Base-by-base conservation (phyloP, 345 rosid genomes). In the Hevea brasiliensis region DNA sequence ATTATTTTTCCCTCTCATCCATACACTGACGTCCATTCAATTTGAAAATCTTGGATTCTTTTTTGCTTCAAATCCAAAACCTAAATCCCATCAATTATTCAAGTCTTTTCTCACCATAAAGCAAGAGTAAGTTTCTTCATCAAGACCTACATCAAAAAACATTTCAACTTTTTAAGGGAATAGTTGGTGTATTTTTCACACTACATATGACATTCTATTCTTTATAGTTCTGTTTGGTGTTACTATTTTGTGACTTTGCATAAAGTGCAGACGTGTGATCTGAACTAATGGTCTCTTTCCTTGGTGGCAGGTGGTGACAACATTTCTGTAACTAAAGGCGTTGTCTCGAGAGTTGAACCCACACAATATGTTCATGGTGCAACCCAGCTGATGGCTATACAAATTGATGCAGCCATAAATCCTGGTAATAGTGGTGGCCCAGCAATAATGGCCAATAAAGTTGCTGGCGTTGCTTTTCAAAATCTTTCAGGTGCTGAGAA, bases 371-470 rank as follows among this genome's bases (percentile, higher is more conserved):
- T 84, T 11, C 98, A 92, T 4, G 93, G 97, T 29, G 92, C 96
- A 7, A 85, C 93, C 11, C 96, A 90, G 75, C 85, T 93, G 42
- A 86, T 91, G 96, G 98, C 96, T 45, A 91, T 93, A 83, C 97
- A 93, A 78, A 92, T 94, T 72, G 96, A 94, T 80, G 97, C 98
- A 15, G 97, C 97, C 26, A 94, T 94, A 67, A 94, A 92, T 83
- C 97, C 97, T 0, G 97, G 96, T 29, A 90, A 92, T 55, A 90
- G 97, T 72, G 94, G 98, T 65, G 96, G 96, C 5, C 98, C 97
- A 3, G 96, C 97, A 57, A 88, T 94, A 63, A 92, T 92, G 97
- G 93, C 88, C 50, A 81, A 84, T 78, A 92, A 89, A 82, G 96
- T 92, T 74, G 98, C 89, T 9, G 93, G 93, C 20, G 94, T 92